These are phyloP conservation scores for Gymnopilus dilepis DNA, from an alignment of 768 basidiomycete species.

Conservation along the genomic window DNA sequence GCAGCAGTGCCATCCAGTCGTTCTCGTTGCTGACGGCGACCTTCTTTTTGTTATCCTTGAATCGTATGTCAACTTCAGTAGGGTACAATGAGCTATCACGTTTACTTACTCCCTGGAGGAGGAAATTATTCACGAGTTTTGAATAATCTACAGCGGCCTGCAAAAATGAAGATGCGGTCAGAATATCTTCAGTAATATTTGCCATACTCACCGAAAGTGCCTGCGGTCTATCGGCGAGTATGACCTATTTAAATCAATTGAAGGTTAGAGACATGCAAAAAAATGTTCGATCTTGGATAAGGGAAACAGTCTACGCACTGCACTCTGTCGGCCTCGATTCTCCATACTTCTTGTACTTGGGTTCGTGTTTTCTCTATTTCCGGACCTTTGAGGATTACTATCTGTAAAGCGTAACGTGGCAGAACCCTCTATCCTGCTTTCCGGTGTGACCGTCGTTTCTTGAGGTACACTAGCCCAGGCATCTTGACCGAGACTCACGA, in stretches of 20 bases:
- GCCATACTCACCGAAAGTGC: neutral
- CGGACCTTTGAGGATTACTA: neutral
- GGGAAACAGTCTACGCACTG: neutral
- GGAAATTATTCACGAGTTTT: conserved; percentile 8
- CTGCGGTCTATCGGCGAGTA: neutral
- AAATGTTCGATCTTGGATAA: too few species aligned
- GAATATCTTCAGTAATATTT: neutral
- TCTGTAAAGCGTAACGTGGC: neutral
- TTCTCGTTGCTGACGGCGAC: conserved; percentile 12
- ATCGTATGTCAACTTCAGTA: neutral
- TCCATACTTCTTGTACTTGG: neutral
- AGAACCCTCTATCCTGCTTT: neutral
- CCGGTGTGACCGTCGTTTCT: neutral
- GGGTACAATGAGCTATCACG: neutral
- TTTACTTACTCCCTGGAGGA: conserved; percentile 4
- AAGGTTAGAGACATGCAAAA: neutral
- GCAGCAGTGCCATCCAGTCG: conserved; percentile 3
- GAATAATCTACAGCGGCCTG: conserved; percentile 2
- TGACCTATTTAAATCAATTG: neutral
- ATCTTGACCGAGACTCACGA: conserved; percentile 2
- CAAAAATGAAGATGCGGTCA: neutral
- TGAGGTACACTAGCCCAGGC: conserved; percentile 2
- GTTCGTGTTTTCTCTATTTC: neutral
- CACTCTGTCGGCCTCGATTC: neutral
- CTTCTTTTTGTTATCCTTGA: neutral